Base-by-base conservation (phyloP, 2,329 filamentous ascomycete species). In the Botrytis galanthina region DNA sequence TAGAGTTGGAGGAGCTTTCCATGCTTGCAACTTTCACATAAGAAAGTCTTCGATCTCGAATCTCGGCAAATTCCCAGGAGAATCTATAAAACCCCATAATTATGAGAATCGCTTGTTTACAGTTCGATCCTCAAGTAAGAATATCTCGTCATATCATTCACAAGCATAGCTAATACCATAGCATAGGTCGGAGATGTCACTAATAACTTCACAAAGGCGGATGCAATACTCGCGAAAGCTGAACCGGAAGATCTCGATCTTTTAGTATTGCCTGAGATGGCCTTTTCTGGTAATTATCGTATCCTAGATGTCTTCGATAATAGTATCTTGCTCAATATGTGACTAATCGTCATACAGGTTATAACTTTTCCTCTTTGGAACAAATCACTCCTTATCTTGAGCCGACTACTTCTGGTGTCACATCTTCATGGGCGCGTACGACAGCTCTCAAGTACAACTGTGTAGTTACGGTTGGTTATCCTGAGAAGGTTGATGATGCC, bases 211-310 rank as follows among this genome's bases (percentile, higher is more conserved):
- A 87, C 87, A 75, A 87, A 87, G 29, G 92, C 92, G 75, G 89
- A 94, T 76, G 82, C 85, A 0, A 85, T 95, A 6, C 83, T 95
- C 18, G 85, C 82, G 29, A 84, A 80, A 39, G 86, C 87, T 0
- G 82, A 85, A 9, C 82, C 85, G 0, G 82, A 86, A 1, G 83
- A 86, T n/a, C 77, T 95, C 1, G 91, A 94, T 79, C 85, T 95
- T 44, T 84, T 96, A 0, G 88, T 95, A 0, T 83, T 95, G 0
- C 92, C 93, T 0, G 93, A 95, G 80, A 83, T 95, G 81, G 91
- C 93, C 1, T 94, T 95, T 79, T 87, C 89, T 73, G 91, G 91
- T 92, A 82, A 77, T 75, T 73, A 32, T 51, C 3, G 1, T 9
- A 20, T 66, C 54, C 10, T 14, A 48, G 37, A 46, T 26, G 29